Base-by-base conservation (phyloP, 805 yeast species). In the Teunomyces pallodes region DNA sequence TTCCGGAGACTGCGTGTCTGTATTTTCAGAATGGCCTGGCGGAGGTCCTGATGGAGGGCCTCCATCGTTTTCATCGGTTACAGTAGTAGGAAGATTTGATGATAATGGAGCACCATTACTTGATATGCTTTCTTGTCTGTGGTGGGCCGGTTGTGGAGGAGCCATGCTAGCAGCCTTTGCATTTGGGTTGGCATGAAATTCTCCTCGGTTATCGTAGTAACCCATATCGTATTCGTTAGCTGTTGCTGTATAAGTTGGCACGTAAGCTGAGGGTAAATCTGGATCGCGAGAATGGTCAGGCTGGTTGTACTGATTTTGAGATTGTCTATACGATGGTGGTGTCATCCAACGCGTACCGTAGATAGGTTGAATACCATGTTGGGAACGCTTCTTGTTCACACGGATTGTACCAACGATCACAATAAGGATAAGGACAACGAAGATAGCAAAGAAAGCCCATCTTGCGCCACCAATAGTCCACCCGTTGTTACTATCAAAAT, bases 331-430 rank as follows among this genome's bases (percentile, higher is more conserved):
- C 9, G 84, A 74, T 0, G 95, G 95, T 5, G 96, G 96, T 0
- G 94, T 86, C 71, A 90, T 81, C 95, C 95, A 87, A 9, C 87
- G 80, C 0, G 94, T 87, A 8, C 92, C 92, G 50, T 79, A 70
- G 1, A 88, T 71, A 0, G 96, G 96, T 26, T 68, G 72, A 52
- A 72, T 67, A 1, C 85, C 85, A 20, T 60, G 58, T 38, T 59
- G 65, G 8, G 69, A 54, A 62, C 95, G 74, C 47, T 72, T 74
- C 41, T 70, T 77, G 58, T 87, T 87, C 10, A 80, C 69, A 32
- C 79, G 58, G 24, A 85, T 64, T 0, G 87, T 82, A 41, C 76
- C 76, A 0, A 77, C 27, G 3, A 84, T 54, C 2, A 82, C 68
- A 1, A 79, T 48, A 2, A 81, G 36, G 3, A 83, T 51, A 1